Evolutionary conservation across 2,329 filamentous ascomycete genomes (phyloP).

Genomic region (Cladosporium sphaerospermum): DNA sequence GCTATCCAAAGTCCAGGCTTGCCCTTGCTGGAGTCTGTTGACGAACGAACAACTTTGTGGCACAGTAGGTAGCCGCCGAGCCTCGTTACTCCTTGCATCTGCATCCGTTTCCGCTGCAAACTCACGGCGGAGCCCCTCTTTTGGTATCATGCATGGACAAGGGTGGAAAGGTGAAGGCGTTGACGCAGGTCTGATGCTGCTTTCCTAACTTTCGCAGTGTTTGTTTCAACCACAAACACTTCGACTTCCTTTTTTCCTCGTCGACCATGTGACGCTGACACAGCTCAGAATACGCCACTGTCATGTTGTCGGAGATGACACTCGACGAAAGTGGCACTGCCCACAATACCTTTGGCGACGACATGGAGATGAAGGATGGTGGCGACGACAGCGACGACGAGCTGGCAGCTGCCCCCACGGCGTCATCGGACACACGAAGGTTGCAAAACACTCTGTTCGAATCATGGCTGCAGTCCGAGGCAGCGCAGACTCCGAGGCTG

Average conservation of each 20-base stretch:
- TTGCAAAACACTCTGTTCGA: conserved; percentile 39
- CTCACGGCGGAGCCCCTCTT: not conserved
- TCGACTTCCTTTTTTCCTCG: not conserved
- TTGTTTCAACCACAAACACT: conserved; percentile 12
- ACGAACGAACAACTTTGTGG: no score
- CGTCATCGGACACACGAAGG: conserved; percentile 32
- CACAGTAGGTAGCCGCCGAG: not conserved
- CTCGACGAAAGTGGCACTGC: not conserved
- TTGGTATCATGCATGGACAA: no score
- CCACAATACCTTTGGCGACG: not conserved
- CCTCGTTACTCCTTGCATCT: not conserved
- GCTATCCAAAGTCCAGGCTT: no score
- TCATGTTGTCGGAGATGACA: not conserved
- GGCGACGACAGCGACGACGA: not conserved
- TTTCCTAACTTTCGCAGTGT: not conserved
- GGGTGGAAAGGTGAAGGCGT: no score
- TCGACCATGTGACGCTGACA: not conserved
- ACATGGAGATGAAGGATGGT: not conserved
- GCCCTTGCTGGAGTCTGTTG: no score
- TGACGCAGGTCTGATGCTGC: no score
- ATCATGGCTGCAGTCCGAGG: conserved; percentile 37
- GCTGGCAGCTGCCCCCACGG: conserved; percentile 18
- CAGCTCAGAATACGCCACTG: not conserved
- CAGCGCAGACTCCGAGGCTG: conserved; percentile 34
- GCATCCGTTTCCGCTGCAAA: not conserved